Evolutionary conservation across 2,329 filamentous ascomycete genomes (phyloP), one percentile per base, ranked within the genome.

Genomic region (Nemania sp.): DNA sequence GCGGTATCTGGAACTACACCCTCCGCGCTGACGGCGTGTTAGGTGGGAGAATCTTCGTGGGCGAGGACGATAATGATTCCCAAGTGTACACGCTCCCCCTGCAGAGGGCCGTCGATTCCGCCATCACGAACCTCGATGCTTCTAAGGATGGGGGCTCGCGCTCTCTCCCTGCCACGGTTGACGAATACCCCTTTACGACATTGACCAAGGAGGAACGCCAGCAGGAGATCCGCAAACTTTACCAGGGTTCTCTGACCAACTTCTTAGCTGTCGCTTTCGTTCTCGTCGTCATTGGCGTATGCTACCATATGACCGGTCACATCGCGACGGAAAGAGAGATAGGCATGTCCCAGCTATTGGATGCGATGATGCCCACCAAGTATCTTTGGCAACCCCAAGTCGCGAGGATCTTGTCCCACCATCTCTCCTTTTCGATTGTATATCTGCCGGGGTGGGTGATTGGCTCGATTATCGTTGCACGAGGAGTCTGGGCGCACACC

Each of bases 321-420:
- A 88, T 96, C 73, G 92, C 93, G 7, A 87, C 88, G 1, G 93
- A 97, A 76, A 82, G 93, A 57, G 93, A 97, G 77, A 81, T 87
- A 15, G 93, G 92, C 59, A 95, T 97, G 84, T 91, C 91, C 4
- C 90, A 92, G 64, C 80, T 97, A 29, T 86, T 97, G 45, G 93
- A 97, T 75, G 89, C 91, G 56, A 97, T 96, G 91, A 93, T 95
- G 81, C 89, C 91, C 0, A 90, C 90, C 57, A 82, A 83, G 56
- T 82, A 82, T 50, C 80, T 85, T 45, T 96, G 91, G 91, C 82
- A 91, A 69, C 87, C 90, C 10, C 91, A 94, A 75, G 85, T 87
- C 20, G 88, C 90, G 1, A 84, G 93, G n/a, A 81, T 96, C 13
- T 72, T 93, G 9, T 87, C 92, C 0, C 88, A 92, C 62, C 91